These are phyloP conservation scores for Rhodotorula sp. DNA, from an alignment of 1,284 basidiomycete genomes.

Conservation along the genomic window DNA sequence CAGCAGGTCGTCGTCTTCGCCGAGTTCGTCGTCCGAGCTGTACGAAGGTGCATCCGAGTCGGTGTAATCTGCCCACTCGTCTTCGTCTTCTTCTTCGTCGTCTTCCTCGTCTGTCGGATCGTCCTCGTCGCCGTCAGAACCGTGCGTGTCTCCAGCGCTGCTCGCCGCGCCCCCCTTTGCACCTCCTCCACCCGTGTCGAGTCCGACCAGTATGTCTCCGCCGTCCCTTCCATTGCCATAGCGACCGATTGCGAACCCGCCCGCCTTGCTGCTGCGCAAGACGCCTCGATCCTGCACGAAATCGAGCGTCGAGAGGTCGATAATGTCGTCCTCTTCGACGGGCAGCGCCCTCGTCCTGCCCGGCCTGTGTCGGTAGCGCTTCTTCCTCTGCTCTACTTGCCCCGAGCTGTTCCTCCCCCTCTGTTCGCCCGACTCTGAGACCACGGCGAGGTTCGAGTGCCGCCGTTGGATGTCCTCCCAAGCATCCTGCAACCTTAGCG, in stretches of 20 bases:
- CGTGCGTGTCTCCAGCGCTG: neutral
- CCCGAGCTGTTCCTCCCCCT: neutral
- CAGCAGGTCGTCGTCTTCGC: constrained; percentile 11
- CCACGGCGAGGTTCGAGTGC: constrained; percentile 9
- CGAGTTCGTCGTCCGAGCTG: constrained; percentile 15
- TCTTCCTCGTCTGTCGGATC: neutral
- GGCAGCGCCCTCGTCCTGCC: constrained; percentile 30
- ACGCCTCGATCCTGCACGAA: constrained; percentile 30
- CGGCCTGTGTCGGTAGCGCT: neutral
- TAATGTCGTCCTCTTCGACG: constrained; percentile 35
- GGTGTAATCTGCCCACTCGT: neutral
- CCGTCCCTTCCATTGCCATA: neutral
- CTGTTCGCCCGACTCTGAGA: neutral
- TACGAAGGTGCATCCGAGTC: constrained; percentile 7
- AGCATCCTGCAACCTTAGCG: constrained; percentile 15
- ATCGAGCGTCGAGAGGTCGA: constrained; percentile 23
- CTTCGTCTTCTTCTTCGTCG: constrained; percentile 1
- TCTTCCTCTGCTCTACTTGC: too few species aligned
- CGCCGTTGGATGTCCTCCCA: constrained; percentile 30
- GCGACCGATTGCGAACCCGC: constrained; percentile 26
- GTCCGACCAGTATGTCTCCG: constrained; percentile 5
- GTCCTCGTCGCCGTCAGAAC: constrained; percentile 2
- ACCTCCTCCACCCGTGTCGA: constrained; percentile 9
- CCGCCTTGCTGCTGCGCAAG: constrained; percentile 7
- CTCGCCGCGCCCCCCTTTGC: neutral